Percentiles rank a stretch among this genome's conserved stretches.
These are phyloP conservation scores for Rhizophagus clarus DNA, from an alignment of 192 early-diverging fungal genomes.

Conservation along the genomic window DNA sequence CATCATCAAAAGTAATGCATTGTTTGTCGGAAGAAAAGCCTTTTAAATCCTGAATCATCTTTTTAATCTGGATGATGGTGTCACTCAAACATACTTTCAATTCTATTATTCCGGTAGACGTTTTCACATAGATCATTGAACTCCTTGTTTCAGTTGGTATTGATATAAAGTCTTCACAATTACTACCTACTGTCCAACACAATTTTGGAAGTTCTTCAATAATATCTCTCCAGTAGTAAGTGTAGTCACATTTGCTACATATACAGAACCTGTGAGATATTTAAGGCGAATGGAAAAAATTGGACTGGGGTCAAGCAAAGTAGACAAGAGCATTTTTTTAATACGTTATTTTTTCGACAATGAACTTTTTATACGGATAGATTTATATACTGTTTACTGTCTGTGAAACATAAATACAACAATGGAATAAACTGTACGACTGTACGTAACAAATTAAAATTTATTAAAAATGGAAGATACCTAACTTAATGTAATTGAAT, in stretches of 20 bases:
- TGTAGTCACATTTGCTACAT: slow-evolving; percentile 13
- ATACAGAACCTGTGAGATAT: neutral
- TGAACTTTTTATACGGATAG: too few relatives aligned
- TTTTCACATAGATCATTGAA: slow-evolving; percentile 21
- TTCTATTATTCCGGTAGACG: neutral
- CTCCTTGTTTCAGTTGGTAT: neutral
- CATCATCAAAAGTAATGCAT: neutral
- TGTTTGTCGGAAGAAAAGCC: neutral
- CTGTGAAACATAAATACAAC: too few relatives aligned
- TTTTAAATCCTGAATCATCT: slow-evolving; percentile 19
- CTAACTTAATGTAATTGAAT: too few relatives aligned
- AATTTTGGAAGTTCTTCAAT: too few relatives aligned
- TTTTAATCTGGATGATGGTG: slow-evolving; percentile 6
- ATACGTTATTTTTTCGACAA: too few relatives aligned
- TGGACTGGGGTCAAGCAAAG: neutral
- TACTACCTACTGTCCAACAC: too few relatives aligned
- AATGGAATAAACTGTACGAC: too few relatives aligned
- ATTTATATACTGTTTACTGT: too few relatives aligned
- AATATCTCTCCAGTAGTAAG: neutral
- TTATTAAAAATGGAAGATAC: too few relatives aligned
- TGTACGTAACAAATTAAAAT: too few relatives aligned
- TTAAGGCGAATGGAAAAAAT: slow-evolving; percentile 16
- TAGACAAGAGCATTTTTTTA: slow-evolving; percentile 18
- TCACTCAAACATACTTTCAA: slow-evolving; percentile 24
- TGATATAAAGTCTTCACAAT: neutral